Conservation (phyloP, 1,284 basidiomycete genomes). For the Boletus semigastroideus region DNA sequence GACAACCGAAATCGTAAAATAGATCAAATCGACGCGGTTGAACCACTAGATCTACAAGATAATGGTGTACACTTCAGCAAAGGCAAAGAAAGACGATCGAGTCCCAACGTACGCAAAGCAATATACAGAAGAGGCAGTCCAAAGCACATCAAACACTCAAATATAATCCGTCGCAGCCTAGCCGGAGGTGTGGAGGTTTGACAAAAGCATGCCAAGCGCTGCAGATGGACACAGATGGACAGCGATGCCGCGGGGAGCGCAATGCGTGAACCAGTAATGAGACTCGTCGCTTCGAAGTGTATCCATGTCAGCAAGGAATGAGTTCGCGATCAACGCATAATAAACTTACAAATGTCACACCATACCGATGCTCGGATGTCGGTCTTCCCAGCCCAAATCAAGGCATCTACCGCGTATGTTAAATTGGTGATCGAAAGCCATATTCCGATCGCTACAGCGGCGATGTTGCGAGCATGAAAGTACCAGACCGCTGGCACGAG, state of each 20-base stretch:
- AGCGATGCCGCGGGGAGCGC: conserved; percentile 55
- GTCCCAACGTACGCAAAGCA: conserved; percentile 51
- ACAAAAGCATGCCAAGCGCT: conserved; percentile 30
- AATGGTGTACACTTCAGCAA: conserved; percentile 2
- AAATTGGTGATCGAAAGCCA: conserved; percentile 35
- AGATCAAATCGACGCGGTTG: conserved; percentile 74
- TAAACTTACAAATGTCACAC: conserved; percentile 39
- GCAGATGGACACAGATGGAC: conserved; percentile 39
- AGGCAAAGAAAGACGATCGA: background rate
- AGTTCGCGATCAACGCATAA: background rate
- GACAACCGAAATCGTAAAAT: conserved; percentile 61
- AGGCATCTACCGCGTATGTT: conserved; percentile 32
- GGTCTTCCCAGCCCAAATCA: conserved; percentile 30
- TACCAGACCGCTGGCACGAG: conserved; percentile 38
- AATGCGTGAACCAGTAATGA: conserved; percentile 42
- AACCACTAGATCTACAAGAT: conserved; percentile 51
- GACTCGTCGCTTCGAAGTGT: conserved; percentile 44
- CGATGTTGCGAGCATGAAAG: conserved; percentile 46
- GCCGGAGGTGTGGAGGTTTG: conserved; percentile 22
- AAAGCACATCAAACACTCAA: conserved; percentile 55
- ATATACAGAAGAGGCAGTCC: conserved; percentile 56
- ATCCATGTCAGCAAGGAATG: conserved; percentile 3
- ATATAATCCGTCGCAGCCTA: conserved; percentile 35
- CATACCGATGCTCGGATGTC: conserved; percentile 26
- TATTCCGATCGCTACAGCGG: conserved; percentile 41